A percentile compares a stretch with the other conserved stretches of the same genome.
phyloP scores from a whole-genome alignment of 108 stramenopile species.

The Aurantiochytrium sp. region DNA sequence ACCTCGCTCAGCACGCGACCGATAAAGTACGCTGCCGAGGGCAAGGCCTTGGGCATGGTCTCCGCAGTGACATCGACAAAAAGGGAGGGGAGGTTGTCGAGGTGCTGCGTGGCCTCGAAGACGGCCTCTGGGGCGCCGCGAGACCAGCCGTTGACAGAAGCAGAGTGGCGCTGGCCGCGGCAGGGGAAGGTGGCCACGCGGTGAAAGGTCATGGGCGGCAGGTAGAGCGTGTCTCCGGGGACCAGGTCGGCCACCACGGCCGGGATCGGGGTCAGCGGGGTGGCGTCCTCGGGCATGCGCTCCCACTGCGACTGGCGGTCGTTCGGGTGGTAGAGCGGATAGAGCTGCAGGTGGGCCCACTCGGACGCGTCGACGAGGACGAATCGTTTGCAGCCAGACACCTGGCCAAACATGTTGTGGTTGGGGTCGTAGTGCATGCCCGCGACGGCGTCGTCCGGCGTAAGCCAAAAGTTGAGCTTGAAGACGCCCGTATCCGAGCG shows the following conservation, averaged over 20 bases:
- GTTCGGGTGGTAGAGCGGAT: background rate
- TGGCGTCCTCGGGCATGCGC: background rate
- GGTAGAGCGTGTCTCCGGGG: background rate
- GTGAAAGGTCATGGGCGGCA: background rate
- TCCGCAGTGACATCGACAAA: background rate
- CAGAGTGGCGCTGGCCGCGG: background rate
- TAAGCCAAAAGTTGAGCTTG: slow-evolving; percentile 15
- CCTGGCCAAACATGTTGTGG: slow-evolving; percentile 4
- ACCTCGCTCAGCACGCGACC: background rate
- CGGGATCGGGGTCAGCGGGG: background rate
- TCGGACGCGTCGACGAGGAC: background rate
- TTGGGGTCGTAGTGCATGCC: background rate
- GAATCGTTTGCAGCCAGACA: slow-evolving; percentile 7
- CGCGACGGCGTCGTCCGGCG: background rate
- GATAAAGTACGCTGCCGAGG: background rate
- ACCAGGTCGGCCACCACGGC: background rate
- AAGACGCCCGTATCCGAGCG: background rate
- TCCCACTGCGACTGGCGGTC: background rate
- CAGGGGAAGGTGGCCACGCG: background rate
- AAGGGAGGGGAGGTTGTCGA: background rate
- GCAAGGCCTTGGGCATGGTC: background rate
- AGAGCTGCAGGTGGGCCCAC: background rate
- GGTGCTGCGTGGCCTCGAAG: background rate
- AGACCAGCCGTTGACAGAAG: background rate
- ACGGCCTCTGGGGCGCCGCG: background rate